Conservation (phyloP, 352 stramenopile species). For the Pythium monospermum region DNA sequence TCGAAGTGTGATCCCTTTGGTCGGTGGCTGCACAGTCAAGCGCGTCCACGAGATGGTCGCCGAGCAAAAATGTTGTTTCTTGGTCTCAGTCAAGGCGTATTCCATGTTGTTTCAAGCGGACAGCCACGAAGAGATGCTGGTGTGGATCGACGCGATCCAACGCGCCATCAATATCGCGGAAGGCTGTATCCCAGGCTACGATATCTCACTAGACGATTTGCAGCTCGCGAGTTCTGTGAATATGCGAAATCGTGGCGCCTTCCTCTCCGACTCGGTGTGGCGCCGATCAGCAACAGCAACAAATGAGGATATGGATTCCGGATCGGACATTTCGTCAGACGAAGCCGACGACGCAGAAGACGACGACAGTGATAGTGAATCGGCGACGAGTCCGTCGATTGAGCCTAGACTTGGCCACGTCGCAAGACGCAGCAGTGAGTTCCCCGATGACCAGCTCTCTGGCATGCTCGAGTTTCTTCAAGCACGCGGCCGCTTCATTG, state of each 20-base stretch:
- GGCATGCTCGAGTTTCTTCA: conserved; percentile 66
- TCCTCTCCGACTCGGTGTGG: conserved; percentile 21
- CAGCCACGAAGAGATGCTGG: conserved; percentile 35
- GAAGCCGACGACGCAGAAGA: conserved; percentile 25
- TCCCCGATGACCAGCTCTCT: conserved; percentile 35
- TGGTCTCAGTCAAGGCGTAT: conserved; percentile 52
- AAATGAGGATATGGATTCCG: conserved; percentile 4
- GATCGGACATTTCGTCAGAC: conserved; percentile 13
- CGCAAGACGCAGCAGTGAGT: conserved; percentile 17
- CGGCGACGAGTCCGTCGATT: conserved; percentile 2
- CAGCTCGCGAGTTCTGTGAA: conserved; percentile 49
- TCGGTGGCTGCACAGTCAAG: conserved; percentile 49
- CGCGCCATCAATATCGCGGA: conserved; percentile 68
- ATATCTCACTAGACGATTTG: conserved; percentile 40
- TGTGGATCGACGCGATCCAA: conserved; percentile 61
- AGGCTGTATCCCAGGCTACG: conserved; percentile 45
- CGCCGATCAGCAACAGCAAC: not conserved
- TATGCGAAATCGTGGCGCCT: conserved; percentile 28
- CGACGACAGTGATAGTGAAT: conserved; percentile 1
- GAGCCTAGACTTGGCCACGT: conserved; percentile 3
- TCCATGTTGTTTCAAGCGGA: conserved; percentile 64
- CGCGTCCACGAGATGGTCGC: conserved; percentile 56
- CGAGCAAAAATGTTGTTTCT: conserved; percentile 61
- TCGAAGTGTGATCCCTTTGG: conserved; percentile 35
- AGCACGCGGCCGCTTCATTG: conserved; percentile 52